Evolutionary conservation across 179 eudicot species (phyloP), one percentile per base, ranked within the genome.

Genomic region (Kewa caespitosa): DNA sequence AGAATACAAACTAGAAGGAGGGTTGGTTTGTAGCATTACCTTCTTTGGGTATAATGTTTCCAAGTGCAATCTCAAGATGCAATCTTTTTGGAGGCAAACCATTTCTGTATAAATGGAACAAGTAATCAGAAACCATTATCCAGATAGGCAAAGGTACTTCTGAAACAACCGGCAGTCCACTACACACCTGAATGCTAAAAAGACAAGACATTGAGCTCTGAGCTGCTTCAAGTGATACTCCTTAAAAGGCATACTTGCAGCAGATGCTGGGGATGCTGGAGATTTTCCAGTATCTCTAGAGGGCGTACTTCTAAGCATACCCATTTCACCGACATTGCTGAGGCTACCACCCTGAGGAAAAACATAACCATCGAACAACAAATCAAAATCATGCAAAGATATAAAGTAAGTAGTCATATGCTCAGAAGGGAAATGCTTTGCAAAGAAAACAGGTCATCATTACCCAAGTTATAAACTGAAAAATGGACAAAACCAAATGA

Each of bases 141-240:
- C 30, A 42, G 28, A 41, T 27, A 31, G 8, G 15, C 46, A 7
- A 62, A 14, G n/a, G 28, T 65, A 41, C 28, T 38, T 27, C 18
- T n/a, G 12, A 33, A 39, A 67, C 15, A 61, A 36, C 52, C 42
- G n/a, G 46, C 46, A 67, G 46, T 52, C n/a, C 48, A 69, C 30
- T 25, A 75, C 72, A 41, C 76, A 94, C 99, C 97, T 90, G 83
- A 96, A 93, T 70, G 99, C 96, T 79, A 94, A 84, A 82, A 88
- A 91, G 31, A 96, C 99, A 78, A 91, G 96, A 82, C 99, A 93
- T 77, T 96, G 99, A 37, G 99, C 98, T 83, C 98, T 89, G 31
- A 96, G 94, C 85, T 96, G 99, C 83, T 91, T 96, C 74, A 96
- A 79, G 74, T 96, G 99, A 66, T 94, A 92, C 70, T 94, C 98